phyloP scores from a whole-genome alignment of 1,139 yeast genomes.

The Citeromyces siamensis region DNA sequence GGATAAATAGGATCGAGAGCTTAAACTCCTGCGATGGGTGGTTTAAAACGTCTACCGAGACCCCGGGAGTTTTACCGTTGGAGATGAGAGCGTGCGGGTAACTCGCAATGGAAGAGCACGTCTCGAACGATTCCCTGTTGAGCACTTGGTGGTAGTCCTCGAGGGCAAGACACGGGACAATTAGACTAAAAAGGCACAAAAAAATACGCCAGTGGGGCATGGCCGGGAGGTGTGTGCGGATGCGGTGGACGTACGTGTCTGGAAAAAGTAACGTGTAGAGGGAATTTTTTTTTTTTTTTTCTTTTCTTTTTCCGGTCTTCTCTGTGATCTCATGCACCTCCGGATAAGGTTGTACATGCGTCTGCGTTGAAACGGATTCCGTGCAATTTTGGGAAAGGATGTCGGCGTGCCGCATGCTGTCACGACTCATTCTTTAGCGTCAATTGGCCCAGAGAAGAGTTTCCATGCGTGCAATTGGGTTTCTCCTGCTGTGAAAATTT shows the following conservation, averaged over 20 bases:
- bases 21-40: background rate
- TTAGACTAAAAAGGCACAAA: background rate
- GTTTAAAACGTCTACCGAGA: background rate
- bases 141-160: slow-evolving; percentile 13
- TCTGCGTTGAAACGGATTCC: no score
- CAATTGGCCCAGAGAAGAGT: no score
- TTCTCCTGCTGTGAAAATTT: no score
- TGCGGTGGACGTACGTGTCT: background rate
- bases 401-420: no score
- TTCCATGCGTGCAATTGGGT: no score
- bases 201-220: background rate
- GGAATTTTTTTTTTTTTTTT: background rate
- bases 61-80: background rate
- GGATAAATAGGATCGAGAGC: background rate
- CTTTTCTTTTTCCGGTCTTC: no score
- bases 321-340: slow-evolving; percentile 1
- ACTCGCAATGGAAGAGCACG: slow-evolving; percentile 17
- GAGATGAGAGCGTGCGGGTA: slow-evolving; percentile 6
- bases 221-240: background rate
- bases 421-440: no score
- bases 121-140: slow-evolving; percentile 13
- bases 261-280: background rate
- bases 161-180: slow-evolving; percentile 8
- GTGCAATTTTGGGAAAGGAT: no score
- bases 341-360: slow-evolving; percentile 2